Base-by-base conservation (phyloP, 305 asterid genomes). In the Fraxinus floribunda region DNA sequence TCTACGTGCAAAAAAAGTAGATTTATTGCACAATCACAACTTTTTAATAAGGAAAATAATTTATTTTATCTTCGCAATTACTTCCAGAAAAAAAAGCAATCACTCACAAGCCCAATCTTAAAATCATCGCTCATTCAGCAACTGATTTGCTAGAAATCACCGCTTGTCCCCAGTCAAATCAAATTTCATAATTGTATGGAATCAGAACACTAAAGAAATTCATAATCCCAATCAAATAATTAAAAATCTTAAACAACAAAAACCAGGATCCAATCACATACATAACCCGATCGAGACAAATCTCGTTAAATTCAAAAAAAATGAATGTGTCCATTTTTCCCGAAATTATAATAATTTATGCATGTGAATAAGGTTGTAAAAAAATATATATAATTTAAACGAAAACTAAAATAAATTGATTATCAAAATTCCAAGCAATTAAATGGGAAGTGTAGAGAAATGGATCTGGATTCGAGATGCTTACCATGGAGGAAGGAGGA, bases 391-490 rank as follows among this genome's bases (percentile, higher is more conserved):
- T 0, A 46, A 60, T 60, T 60, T 1, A 18, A 60, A 60, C 11
- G 2, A 60, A 60, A 18, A 60, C 22, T 1, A 7, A 5, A 60
- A 60, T 18, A 18, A 6, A 20, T 60, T 60, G 30, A 60, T 60
- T 9, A 24, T 26, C 73, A 26, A 64, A 64, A 24, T 64, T 64
- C 73, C 34, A 22, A 62, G 73, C 22, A 7, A 60, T 22, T 7
- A 22, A 64, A 64, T 64, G 44, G 35, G 20, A 22, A 22, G 34
- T 24, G 73, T 64, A 24, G 34, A 22, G 68, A 57, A 38, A 52
- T 41, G 86, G 80, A 86, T 86, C 89, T 84, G 80, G 87, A 84
- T 84, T 79, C 35, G 82, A 84, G 60, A 78, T 57, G 78, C 85
- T 35, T 75, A 86, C 89, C 79, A 81, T 79, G 87, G 38, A 82